Conservation (phyloP, 139 green algal species). For the Chlamydomonas sp. region DNA sequence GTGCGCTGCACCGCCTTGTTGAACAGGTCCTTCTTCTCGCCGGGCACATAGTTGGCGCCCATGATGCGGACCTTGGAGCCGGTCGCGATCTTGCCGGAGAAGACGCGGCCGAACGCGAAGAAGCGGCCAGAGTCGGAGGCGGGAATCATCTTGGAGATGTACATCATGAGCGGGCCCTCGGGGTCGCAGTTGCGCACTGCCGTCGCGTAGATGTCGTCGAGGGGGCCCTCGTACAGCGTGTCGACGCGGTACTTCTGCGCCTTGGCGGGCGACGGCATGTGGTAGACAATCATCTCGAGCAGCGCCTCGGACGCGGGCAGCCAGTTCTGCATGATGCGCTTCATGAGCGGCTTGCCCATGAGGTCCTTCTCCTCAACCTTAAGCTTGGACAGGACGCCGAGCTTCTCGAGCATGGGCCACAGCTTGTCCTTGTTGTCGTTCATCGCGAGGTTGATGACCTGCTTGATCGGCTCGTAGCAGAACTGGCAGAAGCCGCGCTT, state of each 20-base stretch:
- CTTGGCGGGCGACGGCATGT: conserved; percentile 68
- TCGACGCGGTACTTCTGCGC: conserved; percentile 97
- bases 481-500: conserved; percentile 97
- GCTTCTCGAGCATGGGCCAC: conserved; percentile 90
- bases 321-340: conserved; percentile 85
- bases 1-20: conserved; percentile 98
- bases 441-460: conserved; percentile 91
- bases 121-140: conserved; percentile 96
- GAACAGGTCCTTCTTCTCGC: conserved; percentile 98
- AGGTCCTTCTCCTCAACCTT: conserved; percentile 91
- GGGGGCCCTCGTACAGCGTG: conserved; percentile 94
- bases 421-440: conserved; percentile 95
- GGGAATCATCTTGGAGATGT: conserved; percentile 99
- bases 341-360: conserved; percentile 89
- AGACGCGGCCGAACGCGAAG: conserved; percentile 97
- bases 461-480: conserved; percentile 95
- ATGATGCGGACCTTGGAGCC: conserved; percentile 98
- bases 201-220: conserved; percentile 91
- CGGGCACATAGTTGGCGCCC: conserved; percentile 96
- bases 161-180: conserved; percentile 95
- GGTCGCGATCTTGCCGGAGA: conserved; percentile 83
- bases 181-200: conserved; percentile 93
- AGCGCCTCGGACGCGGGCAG: conserved; percentile 87
- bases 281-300: conserved; percentile 99
- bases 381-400: conserved; percentile 70